Base-by-base conservation (phyloP, 1,284 basidiomycete species). In the Volvariella volvacea region DNA sequence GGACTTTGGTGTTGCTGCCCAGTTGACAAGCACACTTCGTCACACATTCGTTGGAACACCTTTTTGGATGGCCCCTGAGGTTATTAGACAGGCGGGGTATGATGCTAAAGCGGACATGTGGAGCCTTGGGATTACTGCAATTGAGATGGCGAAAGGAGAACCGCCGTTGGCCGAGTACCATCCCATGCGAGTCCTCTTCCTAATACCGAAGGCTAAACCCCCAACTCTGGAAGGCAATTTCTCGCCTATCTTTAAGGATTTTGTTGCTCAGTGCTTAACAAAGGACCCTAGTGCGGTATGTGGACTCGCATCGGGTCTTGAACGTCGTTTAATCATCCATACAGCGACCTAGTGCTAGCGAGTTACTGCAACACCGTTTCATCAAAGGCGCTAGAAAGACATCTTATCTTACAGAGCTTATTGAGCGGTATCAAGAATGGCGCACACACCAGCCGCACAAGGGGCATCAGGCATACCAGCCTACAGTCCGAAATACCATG, bases 61-160 rank as follows among this genome's bases (percentile, higher is more conserved):
- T 0, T 97, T 93, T 60, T 97, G 93, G 93, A 95, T 95, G 92
- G 92, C 93, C 2, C 92, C 93, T 4, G 93, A 96, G 61, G 92
- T 96, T 37, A 99, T 99, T 56, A 81, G 91, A 22, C 96, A 99
- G 66, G 88, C 93, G 4, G 94, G 94, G 1, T 99, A 99, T 65
- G 94, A 98, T 59, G 78, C 85, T 2, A 92, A 93, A 61, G 95
- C 94, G 4, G 94, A 98, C 62, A 87, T 98, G 67, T 98, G 94
- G 94, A 93, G 89, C 57, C 69, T 98, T 39, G 94, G 95, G 12
- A 96, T 98, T 58, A 97, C 95, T 0, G 89, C 92, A 40, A 96
- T 93, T 45, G 94, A 98, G 67, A 87, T 97, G 81, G 89, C 91
- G 1, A 91, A 88, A 54, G 94, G 94, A 36, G 92, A 96, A 57